Evolutionary conservation across 2,329 filamentous ascomycete genomes (phyloP), one percentile per base, ranked within the genome.

Genomic region (Aspergillus sp.): DNA sequence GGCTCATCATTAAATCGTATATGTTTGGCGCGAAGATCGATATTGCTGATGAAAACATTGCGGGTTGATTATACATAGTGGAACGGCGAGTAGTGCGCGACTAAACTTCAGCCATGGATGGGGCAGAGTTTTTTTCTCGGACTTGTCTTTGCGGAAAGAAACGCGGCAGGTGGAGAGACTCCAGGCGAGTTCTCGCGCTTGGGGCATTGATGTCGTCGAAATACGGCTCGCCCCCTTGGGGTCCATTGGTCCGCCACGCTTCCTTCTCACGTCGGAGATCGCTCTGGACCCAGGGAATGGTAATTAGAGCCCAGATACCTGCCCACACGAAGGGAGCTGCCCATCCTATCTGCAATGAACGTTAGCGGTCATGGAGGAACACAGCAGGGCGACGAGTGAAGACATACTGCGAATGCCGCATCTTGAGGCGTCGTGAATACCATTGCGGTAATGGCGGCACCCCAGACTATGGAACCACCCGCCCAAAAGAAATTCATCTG

Each of bases 401-500:
- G 27, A 66, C 72, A 62, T 66, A 77, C 75, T 15, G 72, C 77
- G 62, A 82, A 84, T 9, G 79, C 81, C 37, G 82, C 74, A 23
- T 76, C 72, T 60, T 79, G 68, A 0, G 76, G 71, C 5, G 81
- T 75, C 0, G 79, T 80, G 66, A 82, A 82, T 40, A 84, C 68
- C 3, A 83, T 73, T 0, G 75, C 77, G 11, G 82, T 77, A 15
- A 80, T 77, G 17, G 73, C 77, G 5, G 76, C 73, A 1, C 80
- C 81, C 43, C 73, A 74, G 6, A 81, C 51, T n/a, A 83, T 68
- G 1, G 78, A 76, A 1, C 82, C 82, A 12, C 80, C 76, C 1
- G 78, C 82, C 83, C 83, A 86, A 64, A 85, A 84, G 63, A 80
- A 79, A 59, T 84, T 84, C 70, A 84, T 76, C 51, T 78, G 75